phyloP scores from a whole-genome alignment of 192 early-diverging fungal genomes.

The Coemansia sp. region DNA sequence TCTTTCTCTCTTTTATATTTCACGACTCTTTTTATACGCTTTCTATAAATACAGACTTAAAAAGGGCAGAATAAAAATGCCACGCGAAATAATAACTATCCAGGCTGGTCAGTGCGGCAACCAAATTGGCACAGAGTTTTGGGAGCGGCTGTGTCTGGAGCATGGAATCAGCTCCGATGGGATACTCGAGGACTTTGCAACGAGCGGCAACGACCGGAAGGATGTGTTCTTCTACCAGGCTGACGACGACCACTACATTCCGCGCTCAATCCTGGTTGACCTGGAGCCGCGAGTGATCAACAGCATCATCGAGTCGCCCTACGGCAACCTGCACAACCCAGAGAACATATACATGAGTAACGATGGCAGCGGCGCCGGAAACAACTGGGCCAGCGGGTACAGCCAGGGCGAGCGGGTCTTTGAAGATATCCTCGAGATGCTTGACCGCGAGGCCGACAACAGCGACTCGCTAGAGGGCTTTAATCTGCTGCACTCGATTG shows the following conservation, averaged over 20 bases:
- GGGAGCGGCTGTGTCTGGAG: constrained; percentile 88
- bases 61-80: constrained; percentile 61
- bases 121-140: constrained; percentile 97
- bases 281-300: constrained; percentile 94
- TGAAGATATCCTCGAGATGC: constrained; percentile 95
- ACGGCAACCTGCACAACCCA: constrained; percentile 93
- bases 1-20: background rate
- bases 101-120: constrained; percentile 98
- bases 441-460: constrained; percentile 94
- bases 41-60: background rate
- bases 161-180: constrained; percentile 96
- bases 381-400: constrained; percentile 95
- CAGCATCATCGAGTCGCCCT: constrained; percentile 81
- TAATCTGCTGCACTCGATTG: constrained; percentile 95
- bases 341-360: constrained; percentile 93
- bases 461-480: constrained; percentile 95
- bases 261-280: constrained; percentile 87
- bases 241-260: constrained; percentile 99
- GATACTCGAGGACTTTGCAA: constrained; percentile 88
- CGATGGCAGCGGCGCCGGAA: constrained; percentile 96
- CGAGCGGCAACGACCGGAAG: constrained; percentile 85
- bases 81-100: constrained; percentile 94
- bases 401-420: constrained; percentile 79
- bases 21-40: background rate
- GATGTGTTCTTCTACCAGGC: constrained; percentile 99